Evolutionary conservation across 805 yeast genomes (phyloP), one percentile per base, ranked within the genome.

Genomic region (Starmerella floris): DNA sequence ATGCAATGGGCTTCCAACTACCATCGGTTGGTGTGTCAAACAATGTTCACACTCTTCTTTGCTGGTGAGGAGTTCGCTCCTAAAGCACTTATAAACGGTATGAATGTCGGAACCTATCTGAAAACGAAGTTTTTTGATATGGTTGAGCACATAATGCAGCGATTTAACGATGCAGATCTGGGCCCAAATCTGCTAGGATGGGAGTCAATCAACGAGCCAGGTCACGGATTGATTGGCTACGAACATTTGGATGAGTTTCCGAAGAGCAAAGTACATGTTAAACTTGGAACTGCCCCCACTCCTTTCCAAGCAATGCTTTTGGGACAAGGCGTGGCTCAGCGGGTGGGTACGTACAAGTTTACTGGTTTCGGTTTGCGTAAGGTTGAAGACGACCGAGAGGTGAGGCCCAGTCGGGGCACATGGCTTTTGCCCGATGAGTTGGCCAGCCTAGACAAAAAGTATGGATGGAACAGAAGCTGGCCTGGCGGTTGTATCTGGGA

Each of bases 1-100:
- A 85, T 87, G 96, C 66, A 84, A 34, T 85, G 96, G 96, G 76
- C 94, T 0, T 75, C 95, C 2, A 85, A 85, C 60, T 84, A 83
- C 55, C 72, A 65, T 46, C 67, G 88, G 27, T 64, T 84, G 39
- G 94, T 82, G 1, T 67, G 80, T 30, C 73, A 75, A 48, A 76
- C 82, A n/a, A 82, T 85, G 94, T 85, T 84, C 59, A 81, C 94
- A 0, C 57, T 83, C 53, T 85, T 85, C 54, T 87, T 83, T 62
- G 77, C 79, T 2, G 96, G 96, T 2, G 69, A 69, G 41, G 60
- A 64, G 20, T 82, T 73, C 61, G 81, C 87, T 23, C 95, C 96
- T 1, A 71, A 79, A 43, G 75, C 83, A 44, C 60, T 65, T 3
- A 68, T 88, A 22, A 72, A 87, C 56, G 87, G 77, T 16, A 64